A percentile compares a stretch with the other conserved stretches of the same genome.
These are phyloP conservation scores for Phytophthora vignae DNA, from an alignment of 352 stramenopile species.

Conservation along the genomic window DNA sequence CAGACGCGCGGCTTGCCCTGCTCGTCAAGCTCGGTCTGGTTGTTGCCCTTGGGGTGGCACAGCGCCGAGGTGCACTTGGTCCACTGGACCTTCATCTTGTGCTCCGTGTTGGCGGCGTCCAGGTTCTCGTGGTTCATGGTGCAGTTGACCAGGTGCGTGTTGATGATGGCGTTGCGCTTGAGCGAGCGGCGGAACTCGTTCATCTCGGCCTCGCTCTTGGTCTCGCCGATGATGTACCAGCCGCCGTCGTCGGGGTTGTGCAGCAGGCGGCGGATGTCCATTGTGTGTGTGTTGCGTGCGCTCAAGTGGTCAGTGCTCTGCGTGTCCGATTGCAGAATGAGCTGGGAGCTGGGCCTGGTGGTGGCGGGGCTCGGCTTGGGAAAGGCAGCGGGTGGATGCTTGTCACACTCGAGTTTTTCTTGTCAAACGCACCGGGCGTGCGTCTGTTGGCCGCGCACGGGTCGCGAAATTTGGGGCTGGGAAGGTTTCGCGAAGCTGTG, in stretches of 20 bases:
- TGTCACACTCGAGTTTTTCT: slow-evolving; percentile 37
- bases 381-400: slow-evolving; percentile 39
- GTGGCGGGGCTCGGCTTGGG: slow-evolving; percentile 5
- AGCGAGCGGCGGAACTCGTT: slow-evolving; percentile 78
- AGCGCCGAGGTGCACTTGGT: slow-evolving; percentile 84
- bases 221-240: slow-evolving; percentile 84
- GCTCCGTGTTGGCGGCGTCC: slow-evolving; percentile 51
- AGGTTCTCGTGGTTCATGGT: slow-evolving; percentile 81
- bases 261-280: slow-evolving; percentile 81
- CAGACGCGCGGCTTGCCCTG: slow-evolving; percentile 51
- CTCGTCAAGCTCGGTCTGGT: slow-evolving; percentile 37
- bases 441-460: slow-evolving; percentile 33
- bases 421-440: slow-evolving; percentile 35
- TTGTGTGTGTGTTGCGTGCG: slow-evolving; percentile 23
- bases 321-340: slow-evolving; percentile 38
- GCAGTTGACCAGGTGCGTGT: slow-evolving; percentile 85
- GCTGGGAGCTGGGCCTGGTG: not conserved
- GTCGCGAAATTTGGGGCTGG: slow-evolving; percentile 26
- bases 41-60: slow-evolving; percentile 73
- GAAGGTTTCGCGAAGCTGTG: slow-evolving; percentile 30
- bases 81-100: slow-evolving; percentile 90
- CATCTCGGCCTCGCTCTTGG: slow-evolving; percentile 75
- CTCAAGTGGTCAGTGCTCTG: not conserved
- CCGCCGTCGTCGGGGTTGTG: slow-evolving; percentile 81
- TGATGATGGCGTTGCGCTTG: slow-evolving; percentile 88